Base-by-base conservation (phyloP, 2,329 filamentous ascomycete species). In the Beauveria scarabaeidicola region DNA sequence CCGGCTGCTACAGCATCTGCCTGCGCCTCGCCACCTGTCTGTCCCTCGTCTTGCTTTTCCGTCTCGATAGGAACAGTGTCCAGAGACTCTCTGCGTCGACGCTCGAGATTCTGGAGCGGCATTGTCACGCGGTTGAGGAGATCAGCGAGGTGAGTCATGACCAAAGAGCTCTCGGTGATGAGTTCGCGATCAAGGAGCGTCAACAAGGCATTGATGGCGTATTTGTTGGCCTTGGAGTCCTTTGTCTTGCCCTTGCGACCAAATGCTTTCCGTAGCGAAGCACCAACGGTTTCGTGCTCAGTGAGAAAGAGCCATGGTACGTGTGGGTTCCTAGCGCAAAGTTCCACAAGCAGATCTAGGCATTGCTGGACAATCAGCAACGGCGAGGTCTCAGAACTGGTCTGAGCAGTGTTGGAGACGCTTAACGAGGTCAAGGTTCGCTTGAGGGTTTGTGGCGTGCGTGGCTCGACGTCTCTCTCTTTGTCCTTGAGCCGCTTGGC, bases 311-410 rank as follows among this genome's bases (percentile, higher is more conserved):
- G 89, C 63, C 88, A 90, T 40, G 91, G 85, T 55, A 97, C 88
- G 68, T 96, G 91, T 38, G 86, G 85, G 67, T 96, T 97, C 72
- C 89, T 89, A 63, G 87, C 84, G 15, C 89, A 91, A 23, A 99
- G 81, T 66, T 91, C 91, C 47, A 89, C 89, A 11, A 99, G 80
- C 2, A 94, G 85, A 63, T 89, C 87, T 41, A 99, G 80, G 68
- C 94, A 97, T 72, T 99, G 95, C 71, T 97, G 93, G 9, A 97
- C 91, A 57, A 99, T 90, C 77, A 97, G 85, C 46, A 97, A 82
- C 13, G 95, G 95, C 5, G 94, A 97, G 46, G 95, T 89, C 68
- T 97, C 94, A 5, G 89, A 89, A 70, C 86, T 91, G 52, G 86
- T 83, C 64, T 82, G 75, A 6, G 69, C 66, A 54, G 72, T 74